Conservation (phyloP, 2,329 filamentous ascomycete species). For the Esteya vermicola region DNA sequence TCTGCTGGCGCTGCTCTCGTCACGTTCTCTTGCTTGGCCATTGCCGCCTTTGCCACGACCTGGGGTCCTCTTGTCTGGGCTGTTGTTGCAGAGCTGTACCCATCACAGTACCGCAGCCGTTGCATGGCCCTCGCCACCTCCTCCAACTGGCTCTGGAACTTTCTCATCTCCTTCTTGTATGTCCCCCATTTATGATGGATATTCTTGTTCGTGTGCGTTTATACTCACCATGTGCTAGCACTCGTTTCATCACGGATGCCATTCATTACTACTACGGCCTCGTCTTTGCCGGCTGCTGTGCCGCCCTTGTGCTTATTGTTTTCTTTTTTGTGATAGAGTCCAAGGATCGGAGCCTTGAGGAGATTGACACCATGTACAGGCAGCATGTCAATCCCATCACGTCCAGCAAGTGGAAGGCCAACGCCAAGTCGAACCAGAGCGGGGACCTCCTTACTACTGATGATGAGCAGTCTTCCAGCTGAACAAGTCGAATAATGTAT, state of each 20-base stretch:
- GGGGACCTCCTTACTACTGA: too few relatives aligned
- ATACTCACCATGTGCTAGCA: too few relatives aligned
- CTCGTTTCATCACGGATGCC: conserved; percentile 27
- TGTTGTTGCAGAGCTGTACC: conserved; percentile 47
- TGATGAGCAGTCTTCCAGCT: too few relatives aligned
- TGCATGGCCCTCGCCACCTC: conserved; percentile 54
- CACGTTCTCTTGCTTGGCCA: conserved; percentile 41
- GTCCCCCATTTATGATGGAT: too few relatives aligned
- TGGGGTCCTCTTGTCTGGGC: conserved; percentile 46
- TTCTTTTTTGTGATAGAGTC: conserved; percentile 76
- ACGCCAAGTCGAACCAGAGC: too few relatives aligned
- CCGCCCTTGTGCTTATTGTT: conserved; percentile 45
- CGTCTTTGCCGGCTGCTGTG: conserved; percentile 58
- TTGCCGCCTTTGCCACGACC: conserved; percentile 60
- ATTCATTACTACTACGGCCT: conserved; percentile 60
- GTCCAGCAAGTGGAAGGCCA: neutral
- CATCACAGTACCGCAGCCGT: conserved; percentile 46
- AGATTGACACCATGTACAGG: conserved; percentile 53
- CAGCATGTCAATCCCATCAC: conserved; percentile 6
- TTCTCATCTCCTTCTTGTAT: conserved; percentile 2
- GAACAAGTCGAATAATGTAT: too few relatives aligned
- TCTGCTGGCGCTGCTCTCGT: conserved; percentile 46
- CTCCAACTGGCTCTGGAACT: conserved; percentile 35
- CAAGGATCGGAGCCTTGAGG: conserved; percentile 68
- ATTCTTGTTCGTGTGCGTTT: too few relatives aligned